A percentile compares a stretch with the other conserved stretches of the same genome.
These are phyloP conservation scores for Colletotrichum godetiae DNA, from an alignment of 2,329 filamentous ascomycete species.

Conservation along the genomic window DNA sequence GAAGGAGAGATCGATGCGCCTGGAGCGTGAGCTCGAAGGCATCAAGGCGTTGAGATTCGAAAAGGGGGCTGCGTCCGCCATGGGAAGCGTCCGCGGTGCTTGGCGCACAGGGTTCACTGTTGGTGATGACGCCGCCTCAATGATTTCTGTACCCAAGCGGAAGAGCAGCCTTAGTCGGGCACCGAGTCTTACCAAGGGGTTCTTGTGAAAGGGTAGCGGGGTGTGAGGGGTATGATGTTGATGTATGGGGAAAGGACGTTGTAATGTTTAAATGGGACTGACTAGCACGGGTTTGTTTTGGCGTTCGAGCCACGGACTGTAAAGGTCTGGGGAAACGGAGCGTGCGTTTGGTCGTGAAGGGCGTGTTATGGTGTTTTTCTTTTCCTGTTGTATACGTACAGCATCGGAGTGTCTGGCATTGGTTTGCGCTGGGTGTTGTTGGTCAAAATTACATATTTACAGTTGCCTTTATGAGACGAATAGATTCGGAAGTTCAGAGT, in stretches of 20 bases:
- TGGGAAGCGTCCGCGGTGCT: slow-evolving; percentile 44
- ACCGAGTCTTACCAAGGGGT: slow-evolving; percentile 82
- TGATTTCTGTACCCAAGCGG: slow-evolving; percentile 69
- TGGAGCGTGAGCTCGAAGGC: slow-evolving; percentile 90
- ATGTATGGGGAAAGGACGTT: slow-evolving; percentile 15
- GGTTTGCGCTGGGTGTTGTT: slow-evolving; percentile 14
- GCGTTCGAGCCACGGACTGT: slow-evolving; percentile 18
- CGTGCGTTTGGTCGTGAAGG: not conserved
- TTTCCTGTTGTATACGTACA: slow-evolving; percentile 19
- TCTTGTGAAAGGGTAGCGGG: slow-evolving; percentile 61
- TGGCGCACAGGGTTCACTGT: slow-evolving; percentile 48
- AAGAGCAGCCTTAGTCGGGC: slow-evolving; percentile 73
- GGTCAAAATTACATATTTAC: slow-evolving; percentile 10
- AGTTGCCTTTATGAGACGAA: not conserved
- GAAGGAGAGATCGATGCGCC: slow-evolving; percentile 79
- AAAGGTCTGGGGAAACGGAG: not conserved
- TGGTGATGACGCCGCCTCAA: slow-evolving; percentile 52
- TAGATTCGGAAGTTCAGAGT: not conserved
- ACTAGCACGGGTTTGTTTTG: slow-evolving; percentile 8
- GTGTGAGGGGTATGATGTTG: not conserved
- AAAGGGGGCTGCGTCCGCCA: slow-evolving; percentile 55
- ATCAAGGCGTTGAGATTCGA: slow-evolving; percentile 83
- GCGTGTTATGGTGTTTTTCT: slow-evolving; percentile 26
- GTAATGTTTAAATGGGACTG: slow-evolving; percentile 29
- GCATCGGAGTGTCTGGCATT: slow-evolving; percentile 5